These are phyloP conservation scores for Myxozyma sirexii DNA, from an alignment of 805 yeast genomes.

Conservation along the genomic window DNA sequence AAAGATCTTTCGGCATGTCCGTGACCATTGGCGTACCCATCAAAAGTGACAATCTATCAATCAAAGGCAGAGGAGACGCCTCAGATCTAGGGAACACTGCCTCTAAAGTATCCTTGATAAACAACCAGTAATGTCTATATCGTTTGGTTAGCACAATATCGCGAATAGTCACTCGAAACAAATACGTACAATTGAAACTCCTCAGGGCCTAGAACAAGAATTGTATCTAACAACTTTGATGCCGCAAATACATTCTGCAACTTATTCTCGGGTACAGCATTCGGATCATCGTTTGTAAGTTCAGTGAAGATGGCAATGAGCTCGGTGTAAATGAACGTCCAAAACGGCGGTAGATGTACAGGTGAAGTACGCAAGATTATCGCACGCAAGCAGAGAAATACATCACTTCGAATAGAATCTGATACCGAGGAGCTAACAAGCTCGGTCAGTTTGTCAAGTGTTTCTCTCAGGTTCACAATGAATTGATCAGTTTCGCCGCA, in stretches of 20 bases:
- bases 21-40: constrained; percentile 38
- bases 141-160: background rate
- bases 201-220: constrained; percentile 68
- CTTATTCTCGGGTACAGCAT: constrained; percentile 42
- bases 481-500: constrained; percentile 63
- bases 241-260: constrained; percentile 55
- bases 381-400: constrained; percentile 64
- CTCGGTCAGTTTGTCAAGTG: constrained; percentile 53
- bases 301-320: constrained; percentile 56
- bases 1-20: constrained; percentile 4
- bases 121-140: constrained; percentile 71
- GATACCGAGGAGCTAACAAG: constrained; percentile 41
- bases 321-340: constrained; percentile 69
- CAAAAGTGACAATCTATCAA: constrained; percentile 50
- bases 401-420: constrained; percentile 46
- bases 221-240: constrained; percentile 76
- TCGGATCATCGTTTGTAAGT: constrained; percentile 37
- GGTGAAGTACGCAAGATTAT: constrained; percentile 64
- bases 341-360: constrained; percentile 64
- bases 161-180: background rate
- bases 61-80: constrained; percentile 38
- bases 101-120: constrained; percentile 68
- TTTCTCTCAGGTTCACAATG: constrained; percentile 51
- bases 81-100: constrained; percentile 51
- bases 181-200: constrained; percentile 62